These are phyloP conservation scores for Silene conica DNA, from an alignment of 148 eudicot species.

Conservation along the genomic window DNA sequence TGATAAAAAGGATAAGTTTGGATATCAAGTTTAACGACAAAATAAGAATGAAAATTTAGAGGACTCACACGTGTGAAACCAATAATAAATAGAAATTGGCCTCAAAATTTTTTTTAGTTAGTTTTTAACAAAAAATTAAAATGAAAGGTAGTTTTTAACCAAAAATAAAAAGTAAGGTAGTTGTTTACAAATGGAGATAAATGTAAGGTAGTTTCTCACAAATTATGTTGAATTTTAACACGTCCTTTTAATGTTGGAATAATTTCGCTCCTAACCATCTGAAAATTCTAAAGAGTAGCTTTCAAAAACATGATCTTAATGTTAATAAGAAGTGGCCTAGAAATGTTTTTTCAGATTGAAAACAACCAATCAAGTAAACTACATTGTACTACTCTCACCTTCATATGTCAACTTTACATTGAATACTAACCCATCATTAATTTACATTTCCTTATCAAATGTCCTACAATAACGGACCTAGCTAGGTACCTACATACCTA, in stretches of 20 bases:
- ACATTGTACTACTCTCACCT: conserved; percentile 14
- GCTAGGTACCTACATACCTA: conserved; percentile 15
- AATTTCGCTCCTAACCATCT: too few relatives aligned
- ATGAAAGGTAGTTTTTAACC: too few relatives aligned
- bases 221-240: neutral
- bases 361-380: conserved; percentile 6
- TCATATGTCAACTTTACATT: conserved; percentile 12
- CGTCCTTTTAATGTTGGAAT: neutral
- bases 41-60: too few relatives aligned
- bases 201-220: too few relatives aligned
- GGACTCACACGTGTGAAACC: too few relatives aligned
- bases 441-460: conserved; percentile 23
- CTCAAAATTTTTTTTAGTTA: too few relatives aligned
- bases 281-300: neutral
- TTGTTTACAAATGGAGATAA: too few relatives aligned
- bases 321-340: neutral
- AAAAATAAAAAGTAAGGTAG: too few relatives aligned
- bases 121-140: too few relatives aligned
- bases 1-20: too few relatives aligned
- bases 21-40: too few relatives aligned
- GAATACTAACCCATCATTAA: conserved; percentile 11
- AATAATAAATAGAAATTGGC: too few relatives aligned
- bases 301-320: neutral
- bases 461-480: conserved; percentile 9
- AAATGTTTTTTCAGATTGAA: neutral